phyloP scores from a whole-genome alignment of 1,284 basidiomycete species.

The Pterulicium gracile region DNA sequence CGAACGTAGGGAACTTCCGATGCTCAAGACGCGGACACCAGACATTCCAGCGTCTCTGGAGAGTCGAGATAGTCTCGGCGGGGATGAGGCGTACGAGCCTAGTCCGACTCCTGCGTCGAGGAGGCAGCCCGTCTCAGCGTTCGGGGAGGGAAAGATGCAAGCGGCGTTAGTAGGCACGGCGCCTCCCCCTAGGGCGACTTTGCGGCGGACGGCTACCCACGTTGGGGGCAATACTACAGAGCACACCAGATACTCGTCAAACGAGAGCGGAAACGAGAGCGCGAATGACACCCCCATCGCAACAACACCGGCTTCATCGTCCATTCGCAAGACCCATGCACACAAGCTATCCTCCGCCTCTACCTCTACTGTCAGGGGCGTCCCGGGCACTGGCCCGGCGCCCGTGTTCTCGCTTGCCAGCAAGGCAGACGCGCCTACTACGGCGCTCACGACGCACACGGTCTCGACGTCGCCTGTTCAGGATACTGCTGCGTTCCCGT shows the following conservation, averaged over 20 bases:
- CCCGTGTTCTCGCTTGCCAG: constrained; percentile 36
- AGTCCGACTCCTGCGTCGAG: constrained; percentile 54
- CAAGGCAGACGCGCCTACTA: constrained; percentile 38
- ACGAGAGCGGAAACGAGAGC: too few species aligned
- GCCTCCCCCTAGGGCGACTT: constrained; percentile 17
- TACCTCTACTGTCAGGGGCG: constrained; percentile 41
- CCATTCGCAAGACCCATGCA: constrained; percentile 22
- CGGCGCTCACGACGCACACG: constrained; percentile 55
- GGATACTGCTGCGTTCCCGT: constrained; percentile 25
- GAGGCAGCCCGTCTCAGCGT: too few species aligned
- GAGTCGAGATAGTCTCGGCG: constrained; percentile 24
- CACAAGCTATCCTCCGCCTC: constrained; percentile 40
- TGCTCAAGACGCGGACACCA: constrained; percentile 8
- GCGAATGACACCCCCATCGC: too few species aligned
- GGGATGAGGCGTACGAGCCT: constrained; percentile 38
- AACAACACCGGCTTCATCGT: constrained; percentile 18
- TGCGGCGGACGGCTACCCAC: constrained; percentile 30
- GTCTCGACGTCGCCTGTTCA: constrained; percentile 36
- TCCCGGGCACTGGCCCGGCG: constrained; percentile 25
- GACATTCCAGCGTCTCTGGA: constrained; percentile 30
- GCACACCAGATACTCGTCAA: constrained; percentile 48
- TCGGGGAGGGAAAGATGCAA: too few species aligned
- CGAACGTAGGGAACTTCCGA: constrained; percentile 9
- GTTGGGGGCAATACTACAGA: constrained; percentile 45
- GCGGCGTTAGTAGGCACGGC: too few species aligned